phyloP scores from a whole-genome alignment of 371 early-diverging fungal species.

The Mucor irregularis region DNA sequence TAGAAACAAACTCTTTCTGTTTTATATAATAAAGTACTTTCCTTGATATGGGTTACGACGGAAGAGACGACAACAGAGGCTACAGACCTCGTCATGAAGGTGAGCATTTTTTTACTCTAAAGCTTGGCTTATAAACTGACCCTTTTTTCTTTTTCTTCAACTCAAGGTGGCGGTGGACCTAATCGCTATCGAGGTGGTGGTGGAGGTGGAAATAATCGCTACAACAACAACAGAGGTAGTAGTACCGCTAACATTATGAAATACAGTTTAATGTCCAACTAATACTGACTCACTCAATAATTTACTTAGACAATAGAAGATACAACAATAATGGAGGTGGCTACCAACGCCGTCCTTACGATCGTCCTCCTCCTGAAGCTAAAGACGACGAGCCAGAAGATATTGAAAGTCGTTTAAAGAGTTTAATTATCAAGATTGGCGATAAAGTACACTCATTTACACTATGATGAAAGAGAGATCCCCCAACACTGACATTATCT shows the following conservation, averaged over 20 bases:
- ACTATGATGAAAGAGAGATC: neutral
- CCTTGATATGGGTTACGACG: constrained; percentile 35
- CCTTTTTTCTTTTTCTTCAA: neutral
- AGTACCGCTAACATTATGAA: neutral
- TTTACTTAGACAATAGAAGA: constrained; percentile 24
- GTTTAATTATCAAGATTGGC: constrained; percentile 77
- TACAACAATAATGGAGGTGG: neutral
- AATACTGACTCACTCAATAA: neutral
- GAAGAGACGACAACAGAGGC: constrained; percentile 39
- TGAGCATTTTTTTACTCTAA: neutral
- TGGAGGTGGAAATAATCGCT: constrained; percentile 20
- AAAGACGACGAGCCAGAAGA: constrained; percentile 62
- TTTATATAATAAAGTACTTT: no score
- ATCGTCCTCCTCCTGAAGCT: constrained; percentile 22
- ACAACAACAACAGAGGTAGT: constrained; percentile 22
- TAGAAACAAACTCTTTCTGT: no score
- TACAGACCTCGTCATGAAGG: constrained; percentile 43
- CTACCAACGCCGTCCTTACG: constrained; percentile 27
- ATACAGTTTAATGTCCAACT: neutral
- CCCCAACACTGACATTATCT: neutral
- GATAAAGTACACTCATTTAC: constrained; percentile 56
- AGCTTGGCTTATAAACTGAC: neutral
- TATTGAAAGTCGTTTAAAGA: constrained; percentile 68
- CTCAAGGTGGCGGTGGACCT: constrained; percentile 1
- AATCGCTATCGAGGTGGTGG: constrained; percentile 12